These are phyloP conservation scores for Clonostachys byssicola DNA, from an alignment of 2,329 filamentous ascomycete genomes.

Conservation along the genomic window DNA sequence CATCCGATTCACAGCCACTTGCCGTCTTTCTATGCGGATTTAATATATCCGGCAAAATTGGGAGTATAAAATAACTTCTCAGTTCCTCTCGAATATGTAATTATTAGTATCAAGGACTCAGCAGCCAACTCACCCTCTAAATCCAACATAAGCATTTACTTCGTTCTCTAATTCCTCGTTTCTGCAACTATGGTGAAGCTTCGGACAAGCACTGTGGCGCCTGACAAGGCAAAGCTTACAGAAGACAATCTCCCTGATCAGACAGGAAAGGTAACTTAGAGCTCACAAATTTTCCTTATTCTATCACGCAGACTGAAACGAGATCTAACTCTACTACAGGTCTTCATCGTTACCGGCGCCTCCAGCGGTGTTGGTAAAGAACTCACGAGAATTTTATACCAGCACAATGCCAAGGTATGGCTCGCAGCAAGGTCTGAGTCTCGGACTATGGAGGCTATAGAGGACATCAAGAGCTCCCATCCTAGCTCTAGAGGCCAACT, in stretches of 20 bases:
- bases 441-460: conserved; percentile 34
- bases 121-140: too few relatives aligned
- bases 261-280: background rate
- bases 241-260: conserved; percentile 2
- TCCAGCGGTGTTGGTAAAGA: conserved; percentile 40
- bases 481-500: conserved; percentile 25
- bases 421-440: conserved; percentile 37
- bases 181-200: too few relatives aligned
- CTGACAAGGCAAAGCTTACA: conserved; percentile 1
- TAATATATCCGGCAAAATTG: too few relatives aligned
- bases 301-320: too few relatives aligned
- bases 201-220: background rate
- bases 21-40: too few relatives aligned
- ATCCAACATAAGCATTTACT: too few relatives aligned
- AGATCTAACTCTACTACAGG: conserved; percentile 5
- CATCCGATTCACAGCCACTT: too few relatives aligned
- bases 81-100: too few relatives aligned
- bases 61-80: too few relatives aligned
- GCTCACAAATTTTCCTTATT: too few relatives aligned
- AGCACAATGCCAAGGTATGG: conserved; percentile 45
- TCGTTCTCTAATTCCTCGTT: too few relatives aligned
- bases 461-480: conserved; percentile 25
- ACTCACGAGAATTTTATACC: conserved; percentile 45
- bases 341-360: conserved; percentile 42
- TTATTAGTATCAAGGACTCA: too few relatives aligned